Conservation (phyloP, 2,329 filamentous ascomycete species). For the Trichoderma simmonsii region DNA sequence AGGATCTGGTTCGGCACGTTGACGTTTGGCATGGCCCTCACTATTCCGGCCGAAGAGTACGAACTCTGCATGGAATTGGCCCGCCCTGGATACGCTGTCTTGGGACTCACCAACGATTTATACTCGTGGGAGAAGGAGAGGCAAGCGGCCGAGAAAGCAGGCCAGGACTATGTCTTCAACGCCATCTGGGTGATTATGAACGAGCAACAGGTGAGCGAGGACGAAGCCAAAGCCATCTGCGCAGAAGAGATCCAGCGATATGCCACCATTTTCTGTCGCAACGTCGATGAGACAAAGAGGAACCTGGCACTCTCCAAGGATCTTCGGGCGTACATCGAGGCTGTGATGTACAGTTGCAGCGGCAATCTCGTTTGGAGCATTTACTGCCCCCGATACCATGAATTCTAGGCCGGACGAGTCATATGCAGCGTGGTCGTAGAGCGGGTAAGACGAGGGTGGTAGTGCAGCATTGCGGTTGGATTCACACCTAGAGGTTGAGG, state of each 20-base stretch:
- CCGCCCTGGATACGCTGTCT: neutral
- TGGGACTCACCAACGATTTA: neutral
- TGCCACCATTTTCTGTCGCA: neutral
- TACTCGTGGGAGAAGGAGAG: neutral
- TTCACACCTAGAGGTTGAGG: neutral
- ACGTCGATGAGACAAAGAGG: neutral
- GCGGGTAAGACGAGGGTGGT: neutral
- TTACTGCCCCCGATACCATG: neutral
- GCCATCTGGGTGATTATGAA: slow-evolving; percentile 2
- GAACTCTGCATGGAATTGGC: neutral
- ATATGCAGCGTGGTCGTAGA: neutral
- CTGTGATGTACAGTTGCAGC: neutral
- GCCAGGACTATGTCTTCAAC: neutral
- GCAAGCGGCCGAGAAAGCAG: neutral
- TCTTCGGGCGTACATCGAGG: neutral
- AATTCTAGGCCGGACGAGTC: neutral
- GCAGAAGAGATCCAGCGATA: neutral
- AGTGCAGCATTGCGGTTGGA: neutral
- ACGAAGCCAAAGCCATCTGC: neutral
- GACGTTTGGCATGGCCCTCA: neutral
- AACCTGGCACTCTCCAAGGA: neutral
- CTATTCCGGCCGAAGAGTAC: neutral
- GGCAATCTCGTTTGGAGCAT: slow-evolving; percentile 1
- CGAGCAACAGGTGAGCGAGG: neutral
- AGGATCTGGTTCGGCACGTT: neutral